Percentiles rank a stretch among this genome's conserved stretches.
Conservation (phyloP, 2,329 filamentous ascomycete species). For the Alternaria sp. region DNA sequence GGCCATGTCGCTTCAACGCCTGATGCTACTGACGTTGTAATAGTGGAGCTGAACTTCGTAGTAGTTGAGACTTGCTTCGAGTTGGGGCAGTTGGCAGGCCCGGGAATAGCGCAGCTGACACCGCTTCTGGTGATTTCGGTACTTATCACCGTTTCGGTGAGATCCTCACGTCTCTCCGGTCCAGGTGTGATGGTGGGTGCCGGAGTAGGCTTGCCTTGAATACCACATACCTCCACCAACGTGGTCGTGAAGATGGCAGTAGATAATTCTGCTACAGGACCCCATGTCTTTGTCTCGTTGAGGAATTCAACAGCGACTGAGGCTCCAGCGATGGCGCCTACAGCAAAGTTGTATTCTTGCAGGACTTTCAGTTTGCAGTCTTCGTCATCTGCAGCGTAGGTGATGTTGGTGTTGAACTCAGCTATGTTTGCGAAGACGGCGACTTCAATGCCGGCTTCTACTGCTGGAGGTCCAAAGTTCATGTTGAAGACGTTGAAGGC, state of each 20-base stretch:
- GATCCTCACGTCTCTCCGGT: slow-evolving; percentile 25
- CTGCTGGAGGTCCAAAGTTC: too few species aligned
- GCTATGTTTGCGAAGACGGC: slow-evolving; percentile 60
- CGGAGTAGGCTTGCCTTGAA: slow-evolving; percentile 22
- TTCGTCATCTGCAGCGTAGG: slow-evolving; percentile 43
- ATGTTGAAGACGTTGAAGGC: too few species aligned
- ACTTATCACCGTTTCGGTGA: slow-evolving; percentile 51
- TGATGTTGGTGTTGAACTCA: slow-evolving; percentile 61
- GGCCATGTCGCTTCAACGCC: slow-evolving; percentile 52
- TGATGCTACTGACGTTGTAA: slow-evolving; percentile 41
- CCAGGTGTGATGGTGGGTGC: slow-evolving; percentile 1
- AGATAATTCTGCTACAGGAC: slow-evolving; percentile 55
- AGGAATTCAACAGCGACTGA: slow-evolving; percentile 51
- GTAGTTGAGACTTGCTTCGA: slow-evolving; percentile 51
- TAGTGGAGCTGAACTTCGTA: too few species aligned
- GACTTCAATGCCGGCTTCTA: slow-evolving; percentile 53
- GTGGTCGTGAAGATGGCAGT: slow-evolving; percentile 63
- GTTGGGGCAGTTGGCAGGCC: slow-evolving; percentile 58
- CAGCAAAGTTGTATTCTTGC: slow-evolving; percentile 58
- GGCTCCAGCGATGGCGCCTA: slow-evolving; percentile 63
- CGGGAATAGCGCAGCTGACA: slow-evolving; percentile 52
- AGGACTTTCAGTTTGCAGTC: slow-evolving; percentile 56
- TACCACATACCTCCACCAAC: slow-evolving; percentile 53
- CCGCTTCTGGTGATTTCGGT: slow-evolving; percentile 53
- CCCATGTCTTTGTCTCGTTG: slow-evolving; percentile 53